Base-by-base conservation (phyloP, 352 stramenopile species). In the Aphanomyces cochlioides region DNA sequence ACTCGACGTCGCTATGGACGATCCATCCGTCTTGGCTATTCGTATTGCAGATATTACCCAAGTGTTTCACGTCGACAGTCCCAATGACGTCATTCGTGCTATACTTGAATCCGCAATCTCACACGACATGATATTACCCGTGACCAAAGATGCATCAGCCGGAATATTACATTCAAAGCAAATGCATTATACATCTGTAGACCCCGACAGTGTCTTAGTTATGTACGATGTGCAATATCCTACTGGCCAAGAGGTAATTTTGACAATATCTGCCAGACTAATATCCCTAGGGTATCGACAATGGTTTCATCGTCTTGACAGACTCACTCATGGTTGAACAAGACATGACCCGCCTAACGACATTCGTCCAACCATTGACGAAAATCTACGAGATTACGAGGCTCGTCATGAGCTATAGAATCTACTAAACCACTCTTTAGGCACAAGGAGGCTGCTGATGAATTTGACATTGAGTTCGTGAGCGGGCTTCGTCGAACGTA, bases 401-500 rank as follows among this genome's bases (percentile, higher is more conserved):
- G 48, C 13, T 5, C 10, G 10, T 48, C 17, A 28, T 12, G 5
- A 37, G 19, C 7, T 34, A n/a, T 47, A 17, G 34, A 34, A 12
- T n/a, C 12, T 47, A 8, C 40, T 48, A 5, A 21, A 37, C 37
- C 10, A 19, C 6, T 7, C 3, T 43, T 19, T 17, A 67, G 59
- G 12, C 12, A 56, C 19, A 45, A 81, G 48, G 82, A 90, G 21
- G 82, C 79, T 10, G 63, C 77, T 7, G 79, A 92, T 4, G 76
- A 80, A 1, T 92, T 95, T 68, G 78, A 90, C 74, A 75, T 95
- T 56, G 75, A 89, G 13, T 95, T 85, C 36, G 79, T 90, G 10
- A 86, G 92, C 37, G 87, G 84, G 7, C 74, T 95, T 21, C 82
- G 76, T 5, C 80, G 87, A 15, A 90, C 80, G 28, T 95, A 92